Percentiles rank a stretch among this genome's conserved stretches.
Conservation (phyloP, 2,329 filamentous ascomycete genomes). For the Myriosclerotinia curreyana region DNA sequence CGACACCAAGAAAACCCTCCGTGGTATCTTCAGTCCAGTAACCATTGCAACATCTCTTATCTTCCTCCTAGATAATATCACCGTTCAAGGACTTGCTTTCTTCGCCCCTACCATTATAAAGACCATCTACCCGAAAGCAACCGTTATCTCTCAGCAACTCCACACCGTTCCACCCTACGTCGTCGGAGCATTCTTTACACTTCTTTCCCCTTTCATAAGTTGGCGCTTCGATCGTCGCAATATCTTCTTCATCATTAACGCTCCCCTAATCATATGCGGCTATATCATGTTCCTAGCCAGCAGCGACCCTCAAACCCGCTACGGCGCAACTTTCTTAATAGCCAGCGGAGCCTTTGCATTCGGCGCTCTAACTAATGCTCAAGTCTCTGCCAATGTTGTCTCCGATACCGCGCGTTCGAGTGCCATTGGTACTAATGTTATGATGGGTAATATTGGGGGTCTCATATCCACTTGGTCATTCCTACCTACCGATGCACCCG, state of each 20-base stretch:
- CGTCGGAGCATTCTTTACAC: slow-evolving; percentile 64
- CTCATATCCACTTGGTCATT: slow-evolving; percentile 65
- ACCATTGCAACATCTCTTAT: slow-evolving; percentile 54
- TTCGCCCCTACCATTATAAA: slow-evolving; percentile 68
- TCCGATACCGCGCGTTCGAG: slow-evolving; percentile 64
- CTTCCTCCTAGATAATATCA: slow-evolving; percentile 50
- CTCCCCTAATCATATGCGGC: slow-evolving; percentile 64
- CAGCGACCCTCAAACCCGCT: slow-evolving; percentile 52
- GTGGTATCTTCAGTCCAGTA: slow-evolving; percentile 63
- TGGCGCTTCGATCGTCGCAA: slow-evolving; percentile 59
- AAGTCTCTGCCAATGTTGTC: slow-evolving; percentile 67
- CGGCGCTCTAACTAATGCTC: slow-evolving; percentile 63
- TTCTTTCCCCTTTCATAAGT: slow-evolving; percentile 59
- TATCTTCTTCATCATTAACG: slow-evolving; percentile 57
- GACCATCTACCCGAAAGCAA: slow-evolving; percentile 61
- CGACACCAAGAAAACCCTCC: slow-evolving; percentile 55
- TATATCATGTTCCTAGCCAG: slow-evolving; percentile 69
- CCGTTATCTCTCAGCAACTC: slow-evolving; percentile 62
- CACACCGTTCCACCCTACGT: slow-evolving; percentile 69
- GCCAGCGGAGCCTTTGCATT: slow-evolving; percentile 61
- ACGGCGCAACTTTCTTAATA: slow-evolving; percentile 69
- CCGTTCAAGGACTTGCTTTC: slow-evolving; percentile 67
- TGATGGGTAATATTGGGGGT: slow-evolving; percentile 71
- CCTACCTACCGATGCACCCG: slow-evolving; percentile 58
- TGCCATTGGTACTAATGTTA: slow-evolving; percentile 61